Percentiles rank a stretch among this genome's conserved stretches.
Conservation (phyloP, 345 rosid genomes). For the Lumnitzera littorea region DNA sequence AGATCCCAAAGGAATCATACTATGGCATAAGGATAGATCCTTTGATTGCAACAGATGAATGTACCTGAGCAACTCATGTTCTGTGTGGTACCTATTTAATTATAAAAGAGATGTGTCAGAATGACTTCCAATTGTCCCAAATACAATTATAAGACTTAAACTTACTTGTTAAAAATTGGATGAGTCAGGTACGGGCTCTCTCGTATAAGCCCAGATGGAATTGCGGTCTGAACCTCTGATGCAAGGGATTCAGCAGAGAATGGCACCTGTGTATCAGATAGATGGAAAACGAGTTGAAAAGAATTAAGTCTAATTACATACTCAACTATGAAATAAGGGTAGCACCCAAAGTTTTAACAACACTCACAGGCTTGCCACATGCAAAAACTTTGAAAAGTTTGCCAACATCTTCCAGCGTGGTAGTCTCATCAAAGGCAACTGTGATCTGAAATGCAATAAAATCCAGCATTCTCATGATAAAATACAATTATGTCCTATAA, state of each 20-base stretch:
- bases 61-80: conserved; percentile 92
- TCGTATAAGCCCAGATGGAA: conserved; percentile 66
- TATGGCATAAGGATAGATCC: conserved; percentile 97
- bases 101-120: background rate
- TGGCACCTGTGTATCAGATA: conserved; percentile 38
- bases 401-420: conserved; percentile 86
- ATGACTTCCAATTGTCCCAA: no score
- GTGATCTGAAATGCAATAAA: conserved; percentile 52
- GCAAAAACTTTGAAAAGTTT: conserved; percentile 73
- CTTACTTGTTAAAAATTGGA: conserved; percentile 79
- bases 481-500: background rate
- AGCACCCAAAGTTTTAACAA: no score
- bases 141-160: background rate
- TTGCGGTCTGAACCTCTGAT: conserved; percentile 60
- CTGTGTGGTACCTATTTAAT: conserved; percentile 67
- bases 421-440: conserved; percentile 90
- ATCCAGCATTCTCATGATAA: conserved; percentile 5
- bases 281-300: no score
- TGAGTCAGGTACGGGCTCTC: conserved; percentile 74
- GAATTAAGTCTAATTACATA: no score
- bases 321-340: no score
- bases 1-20: conserved; percentile 99
- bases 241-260: conserved; percentile 88
- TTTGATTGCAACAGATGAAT: conserved; percentile 68
- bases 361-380: conserved; percentile 70